Conservation (phyloP, 768 basidiomycete genomes). For the Panus rudis region DNA sequence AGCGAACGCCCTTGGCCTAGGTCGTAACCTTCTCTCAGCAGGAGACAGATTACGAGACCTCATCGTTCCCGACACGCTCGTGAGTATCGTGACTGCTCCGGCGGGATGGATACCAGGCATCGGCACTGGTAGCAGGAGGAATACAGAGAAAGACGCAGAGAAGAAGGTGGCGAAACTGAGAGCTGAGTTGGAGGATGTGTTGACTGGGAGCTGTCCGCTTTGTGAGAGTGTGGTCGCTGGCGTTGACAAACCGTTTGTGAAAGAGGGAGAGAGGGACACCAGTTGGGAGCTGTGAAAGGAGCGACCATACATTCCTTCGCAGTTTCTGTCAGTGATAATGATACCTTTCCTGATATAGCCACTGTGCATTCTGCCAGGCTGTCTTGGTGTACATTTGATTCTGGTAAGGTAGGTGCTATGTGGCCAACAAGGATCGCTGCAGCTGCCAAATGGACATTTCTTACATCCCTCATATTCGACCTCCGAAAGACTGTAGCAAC, state of each 20-base stretch:
- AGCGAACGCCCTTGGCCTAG: constrained; percentile 49
- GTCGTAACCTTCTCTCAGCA: constrained; percentile 77
- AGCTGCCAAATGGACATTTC: too few relatives aligned
- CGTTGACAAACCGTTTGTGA: constrained; percentile 82
- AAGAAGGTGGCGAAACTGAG: constrained; percentile 58
- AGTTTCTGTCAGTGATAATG: too few relatives aligned
- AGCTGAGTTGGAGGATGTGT: constrained; percentile 80
- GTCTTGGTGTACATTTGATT: too few relatives aligned
- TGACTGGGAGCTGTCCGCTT: constrained; percentile 86
- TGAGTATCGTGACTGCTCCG: constrained; percentile 72
- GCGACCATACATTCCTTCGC: too few relatives aligned
- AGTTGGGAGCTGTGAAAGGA: constrained; percentile 60
- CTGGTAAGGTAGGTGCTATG: too few relatives aligned
- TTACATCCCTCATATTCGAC: too few relatives aligned
- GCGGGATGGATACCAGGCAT: constrained; percentile 68
- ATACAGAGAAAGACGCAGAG: constrained; percentile 37
- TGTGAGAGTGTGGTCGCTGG: constrained; percentile 87
- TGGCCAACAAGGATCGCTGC: too few relatives aligned
- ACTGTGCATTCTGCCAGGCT: too few relatives aligned
- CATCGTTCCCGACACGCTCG: constrained; percentile 90
- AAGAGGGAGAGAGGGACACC: constrained; percentile 67
- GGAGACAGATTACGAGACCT: constrained; percentile 87
- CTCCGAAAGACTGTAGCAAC: too few relatives aligned
- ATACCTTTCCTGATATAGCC: too few relatives aligned
- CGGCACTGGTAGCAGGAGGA: constrained; percentile 37